Percentiles rank a stretch among this genome's conserved stretches.
Conservation (phyloP, 352 stramenopile genomes). For the Pythium vanterpoolii region DNA sequence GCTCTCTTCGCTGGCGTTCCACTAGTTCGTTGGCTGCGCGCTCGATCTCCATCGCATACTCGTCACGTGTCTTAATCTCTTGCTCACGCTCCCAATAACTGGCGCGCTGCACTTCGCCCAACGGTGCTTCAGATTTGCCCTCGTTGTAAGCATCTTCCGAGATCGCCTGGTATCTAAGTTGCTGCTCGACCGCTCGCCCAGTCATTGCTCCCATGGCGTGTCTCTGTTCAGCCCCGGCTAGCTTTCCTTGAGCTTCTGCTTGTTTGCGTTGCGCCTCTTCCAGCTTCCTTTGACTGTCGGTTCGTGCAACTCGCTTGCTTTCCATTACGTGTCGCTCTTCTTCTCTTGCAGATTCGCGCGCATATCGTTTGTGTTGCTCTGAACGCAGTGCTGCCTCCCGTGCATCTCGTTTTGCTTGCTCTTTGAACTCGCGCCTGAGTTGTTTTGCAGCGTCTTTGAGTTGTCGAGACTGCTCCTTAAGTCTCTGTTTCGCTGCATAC, state of each 20-base stretch:
- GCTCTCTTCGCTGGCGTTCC: conserved; percentile 13
- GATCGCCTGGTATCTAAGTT: not conserved
- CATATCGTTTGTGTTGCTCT: conserved; percentile 4
- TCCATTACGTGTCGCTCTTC: conserved; percentile 1
- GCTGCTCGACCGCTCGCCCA: not conserved
- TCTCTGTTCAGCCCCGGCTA: not conserved
- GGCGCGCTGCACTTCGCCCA: not conserved
- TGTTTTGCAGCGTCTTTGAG: conserved; percentile 18
- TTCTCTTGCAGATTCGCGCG: not conserved
- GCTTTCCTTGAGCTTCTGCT: not conserved
- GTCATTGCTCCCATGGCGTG: not conserved
- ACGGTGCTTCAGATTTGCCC: not conserved
- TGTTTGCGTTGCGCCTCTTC: not conserved
- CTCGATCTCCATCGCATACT: conserved; percentile 20
- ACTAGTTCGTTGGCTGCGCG: conserved; percentile 20
- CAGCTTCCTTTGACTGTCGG: not conserved
- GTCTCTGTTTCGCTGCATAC: conserved; percentile 13
- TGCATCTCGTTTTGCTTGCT: conserved; percentile 15
- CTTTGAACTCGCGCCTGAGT: conserved; percentile 22
- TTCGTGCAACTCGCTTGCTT: not conserved
- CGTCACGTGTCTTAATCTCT: conserved; percentile 6
- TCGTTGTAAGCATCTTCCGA: not conserved
- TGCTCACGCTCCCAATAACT: conserved; percentile 11
- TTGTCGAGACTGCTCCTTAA: conserved; percentile 24
- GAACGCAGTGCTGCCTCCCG: not conserved